These are phyloP conservation scores for Endothia cerciana DNA, from an alignment of 2,329 filamentous ascomycete species.

Conservation along the genomic window DNA sequence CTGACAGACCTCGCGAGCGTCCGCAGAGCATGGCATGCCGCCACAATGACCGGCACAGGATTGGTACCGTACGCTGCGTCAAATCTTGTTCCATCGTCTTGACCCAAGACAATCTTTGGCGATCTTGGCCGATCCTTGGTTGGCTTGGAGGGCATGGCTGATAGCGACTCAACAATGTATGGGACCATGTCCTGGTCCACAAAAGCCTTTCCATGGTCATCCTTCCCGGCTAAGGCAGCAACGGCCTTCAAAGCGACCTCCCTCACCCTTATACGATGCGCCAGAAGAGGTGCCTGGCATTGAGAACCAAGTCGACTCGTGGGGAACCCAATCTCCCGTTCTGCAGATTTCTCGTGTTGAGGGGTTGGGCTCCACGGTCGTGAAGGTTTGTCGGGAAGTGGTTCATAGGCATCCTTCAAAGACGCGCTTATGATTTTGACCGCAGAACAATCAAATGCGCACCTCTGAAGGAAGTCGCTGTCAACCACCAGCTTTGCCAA, in stretches of 20 bases:
- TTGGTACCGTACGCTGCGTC: slow-evolving; percentile 68
- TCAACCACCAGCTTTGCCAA: slow-evolving; percentile 80
- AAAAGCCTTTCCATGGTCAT: slow-evolving; percentile 80
- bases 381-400: slow-evolving; percentile 41
- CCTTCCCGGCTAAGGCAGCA: slow-evolving; percentile 80
- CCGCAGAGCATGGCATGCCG: slow-evolving; percentile 80
- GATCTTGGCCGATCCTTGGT: slow-evolving; percentile 47
- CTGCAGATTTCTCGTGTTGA: slow-evolving; percentile 25
- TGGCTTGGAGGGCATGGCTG: slow-evolving; percentile 57
- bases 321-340: slow-evolving; percentile 31
- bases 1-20: slow-evolving; percentile 84
- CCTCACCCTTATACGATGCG: slow-evolving; percentile 75
- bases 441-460: slow-evolving; percentile 70
- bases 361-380: slow-evolving; percentile 44
- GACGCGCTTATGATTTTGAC: slow-evolving; percentile 52
- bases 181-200: slow-evolving; percentile 80
- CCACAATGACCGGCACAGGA: slow-evolving; percentile 75
- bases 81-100: slow-evolving; percentile 38
- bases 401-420: slow-evolving; percentile 56
- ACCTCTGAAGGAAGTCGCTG: slow-evolving; percentile 77
- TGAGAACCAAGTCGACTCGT: slow-evolving; percentile 58
- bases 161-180: slow-evolving; percentile 82
- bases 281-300: slow-evolving; percentile 63
- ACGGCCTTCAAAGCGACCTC: slow-evolving; percentile 78
- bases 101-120: slow-evolving; percentile 41